Evolutionary conservation across 2,329 filamentous ascomycete genomes (phyloP), one percentile per base, ranked within the genome.

Genomic region (Alternaria angustiovoidea): DNA sequence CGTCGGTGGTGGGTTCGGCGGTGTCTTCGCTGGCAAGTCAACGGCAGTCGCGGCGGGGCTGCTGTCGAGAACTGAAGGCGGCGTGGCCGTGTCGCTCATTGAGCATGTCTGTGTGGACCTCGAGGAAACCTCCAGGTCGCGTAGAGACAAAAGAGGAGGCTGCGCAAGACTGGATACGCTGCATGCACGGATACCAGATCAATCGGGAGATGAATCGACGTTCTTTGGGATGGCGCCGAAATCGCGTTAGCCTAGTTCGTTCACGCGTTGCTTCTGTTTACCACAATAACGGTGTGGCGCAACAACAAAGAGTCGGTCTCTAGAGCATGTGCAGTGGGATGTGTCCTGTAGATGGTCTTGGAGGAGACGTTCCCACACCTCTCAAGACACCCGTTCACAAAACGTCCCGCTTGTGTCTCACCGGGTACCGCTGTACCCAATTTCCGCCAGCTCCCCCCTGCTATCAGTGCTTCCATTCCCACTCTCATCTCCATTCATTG

Each of bases 11-110:
- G 54, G 58, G 44, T 56, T 49, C 38, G 58, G 61, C 55, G 51
- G 61, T 61, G 60, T 62, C 63, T 62, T 67, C 57, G 67, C 64
- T 66, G 67, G 69, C 67, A 65, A 39, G 52, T 48, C 56, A 59
- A 63, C 63, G 65, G 64, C 64, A 57, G 59, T 56, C 65, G 65
- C 57, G 61, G 68, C 57, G 61, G 68, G 66, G 68, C 66, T 69
- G 65, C 55, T 61, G 62, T 56, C 57, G 62, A 51, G 57, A 39
- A 61, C 67, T 58, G 47, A 41, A 56, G 63, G 62, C 65, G 62
- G 58, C 66, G 64, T 54, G 53, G 54, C 62, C 64, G 64, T 57
- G 57, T 57, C 54, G 69, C 60, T 70, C 69, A 72, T 72, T 64
- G 69, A 63, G 65, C 69, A 72, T 72, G 54, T 65, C 58, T 67